Base-by-base conservation (phyloP, 2,329 filamentous ascomycete species). In the Beauveria sp. region DNA sequence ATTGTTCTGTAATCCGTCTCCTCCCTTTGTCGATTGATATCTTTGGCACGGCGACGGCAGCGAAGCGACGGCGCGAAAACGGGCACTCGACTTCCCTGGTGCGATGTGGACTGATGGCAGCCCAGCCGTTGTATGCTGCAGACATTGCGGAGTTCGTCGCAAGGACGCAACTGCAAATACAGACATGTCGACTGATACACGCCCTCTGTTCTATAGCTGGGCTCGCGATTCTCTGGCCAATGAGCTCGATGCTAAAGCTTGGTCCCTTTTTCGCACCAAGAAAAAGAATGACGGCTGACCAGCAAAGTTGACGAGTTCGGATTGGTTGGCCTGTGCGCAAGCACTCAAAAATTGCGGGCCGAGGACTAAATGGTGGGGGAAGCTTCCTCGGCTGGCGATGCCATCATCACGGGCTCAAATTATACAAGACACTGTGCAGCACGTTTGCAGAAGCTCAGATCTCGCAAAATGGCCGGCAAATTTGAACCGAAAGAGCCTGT, bases 401-500 rank as follows among this genome's bases (percentile, higher is more conserved):
- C 43, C 30, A 49, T 40, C 42, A 20, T 49, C 43, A 42, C 30
- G 30, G 38, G 42, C 43, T 55, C 43, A 51, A 47, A 49, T 49
- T 55, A 40, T 61, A 55, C 58, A 49, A 54, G 55, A 42, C 51
- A 61, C 43, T 12, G 40, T 30, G 6, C 26, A 22, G 16, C 45
- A 24, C 40, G 2, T 22, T 24, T 12, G 18, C 30, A 12, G 10
- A 28, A 24, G 28, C 56, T 43, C 49, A 49, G 26, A 43, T 43
- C n/a, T 52, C 26, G 40, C 62, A 74, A 62, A 64, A 86, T 86
- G 83, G 73, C 80, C 63, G 83, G 81, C 65, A 88, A 84, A 68
- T 96, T 96, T 69, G 88, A 90, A 72, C 91, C 91, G 49, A 96
- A 95, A 75, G 78, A 79, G 30, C 83, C 90, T 3, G 87, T 95